Percentiles rank a stretch among this genome's conserved stretches.
These are phyloP conservation scores for Fragilariopsis cylindrus DNA, from an alignment of 108 stramenopile genomes.

Conservation along the genomic window DNA sequence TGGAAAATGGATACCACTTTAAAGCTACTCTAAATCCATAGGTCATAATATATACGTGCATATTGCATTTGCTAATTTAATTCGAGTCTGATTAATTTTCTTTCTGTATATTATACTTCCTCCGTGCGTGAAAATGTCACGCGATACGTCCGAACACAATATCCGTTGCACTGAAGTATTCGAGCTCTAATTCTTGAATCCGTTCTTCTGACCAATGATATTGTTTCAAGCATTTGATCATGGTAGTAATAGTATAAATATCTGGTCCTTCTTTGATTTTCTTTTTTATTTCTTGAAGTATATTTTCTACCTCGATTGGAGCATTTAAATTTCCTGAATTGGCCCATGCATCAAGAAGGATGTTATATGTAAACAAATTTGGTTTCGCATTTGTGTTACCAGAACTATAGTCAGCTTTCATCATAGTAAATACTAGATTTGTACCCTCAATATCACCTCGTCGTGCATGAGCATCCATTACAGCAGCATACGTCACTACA, in stretches of 20 bases:
- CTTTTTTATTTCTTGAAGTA: conserved; percentile 35
- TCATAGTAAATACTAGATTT: neutral
- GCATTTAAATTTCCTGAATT: conserved; percentile 19
- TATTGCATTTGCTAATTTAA: too few species aligned
- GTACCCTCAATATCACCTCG: neutral
- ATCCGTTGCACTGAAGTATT: too few species aligned
- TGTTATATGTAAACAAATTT: conserved; percentile 37
- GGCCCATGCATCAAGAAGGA: conserved; percentile 39
- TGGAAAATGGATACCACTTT: too few species aligned
- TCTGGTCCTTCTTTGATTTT: conserved; percentile 6
- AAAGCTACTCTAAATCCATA: too few species aligned
- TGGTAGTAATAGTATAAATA: neutral
- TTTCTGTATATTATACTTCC: too few species aligned
- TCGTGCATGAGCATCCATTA: neutral
- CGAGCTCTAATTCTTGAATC: neutral
- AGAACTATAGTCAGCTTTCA: neutral
- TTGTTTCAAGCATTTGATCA: conserved; percentile 1
- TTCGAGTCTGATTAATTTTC: too few species aligned
- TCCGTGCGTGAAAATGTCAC: too few species aligned
- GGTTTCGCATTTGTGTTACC: conserved; percentile 18
- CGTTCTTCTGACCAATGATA: neutral
- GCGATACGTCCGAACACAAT: too few species aligned
- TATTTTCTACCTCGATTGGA: conserved; percentile 32
- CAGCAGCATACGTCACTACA: neutral
- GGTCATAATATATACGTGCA: too few species aligned